Conservation (phyloP, 768 basidiomycete genomes). For the Coprinellus aureogranulatus region DNA sequence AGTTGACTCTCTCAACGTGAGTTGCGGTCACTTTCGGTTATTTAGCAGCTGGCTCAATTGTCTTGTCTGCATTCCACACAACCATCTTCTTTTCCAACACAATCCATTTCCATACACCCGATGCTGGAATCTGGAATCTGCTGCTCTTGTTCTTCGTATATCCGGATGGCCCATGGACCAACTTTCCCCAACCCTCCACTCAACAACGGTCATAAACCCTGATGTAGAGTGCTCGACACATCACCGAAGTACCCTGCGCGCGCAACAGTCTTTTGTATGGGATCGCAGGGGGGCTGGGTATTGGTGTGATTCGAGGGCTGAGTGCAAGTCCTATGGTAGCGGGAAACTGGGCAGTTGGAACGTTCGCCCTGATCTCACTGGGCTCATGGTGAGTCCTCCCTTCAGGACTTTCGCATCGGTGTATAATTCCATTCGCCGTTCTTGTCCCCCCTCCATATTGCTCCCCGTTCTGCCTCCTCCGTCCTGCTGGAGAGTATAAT, state of each 20-base stretch:
- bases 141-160: not conserved
- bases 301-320: constrained; percentile 72
- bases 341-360: constrained; percentile 76
- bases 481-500: no score
- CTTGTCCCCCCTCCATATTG: not conserved
- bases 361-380: constrained; percentile 64
- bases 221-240: constrained; percentile 51
- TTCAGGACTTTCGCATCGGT: no score
- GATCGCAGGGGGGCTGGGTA: constrained; percentile 73
- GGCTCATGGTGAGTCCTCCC: constrained; percentile 60
- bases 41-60: not conserved
- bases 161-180: no score
- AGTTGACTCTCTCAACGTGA: constrained; percentile 34
- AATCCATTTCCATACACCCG: not conserved
- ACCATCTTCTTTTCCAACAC: no score
- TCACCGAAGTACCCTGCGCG: constrained; percentile 74
- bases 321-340: constrained; percentile 62
- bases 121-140: not conserved
- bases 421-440: no score
- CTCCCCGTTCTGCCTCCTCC: no score
- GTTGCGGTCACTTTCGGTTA: not conserved
- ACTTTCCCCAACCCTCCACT: no score
- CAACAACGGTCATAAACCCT: not conserved
- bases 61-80: no score
- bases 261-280: constrained; percentile 72